Conservation (phyloP, 257 asterid species). For the Fraxinus pennsylvanica region DNA sequence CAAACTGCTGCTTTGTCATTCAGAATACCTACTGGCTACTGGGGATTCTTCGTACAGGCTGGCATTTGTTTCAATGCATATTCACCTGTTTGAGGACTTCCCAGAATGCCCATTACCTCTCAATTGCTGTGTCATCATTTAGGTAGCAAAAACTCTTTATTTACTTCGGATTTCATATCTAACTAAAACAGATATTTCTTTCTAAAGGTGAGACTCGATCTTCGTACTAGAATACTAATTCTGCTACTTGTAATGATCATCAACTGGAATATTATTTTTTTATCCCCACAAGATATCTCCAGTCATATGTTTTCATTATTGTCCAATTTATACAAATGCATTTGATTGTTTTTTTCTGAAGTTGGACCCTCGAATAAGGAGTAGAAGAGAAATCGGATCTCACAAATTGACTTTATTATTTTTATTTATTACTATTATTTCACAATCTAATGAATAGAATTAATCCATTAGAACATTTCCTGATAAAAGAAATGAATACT, state of each 20-base stretch:
- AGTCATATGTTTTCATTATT: neutral
- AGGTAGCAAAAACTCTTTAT: neutral
- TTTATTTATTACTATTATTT: neutral
- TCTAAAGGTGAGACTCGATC: neutral
- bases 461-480: neutral
- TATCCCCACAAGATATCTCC: neutral
- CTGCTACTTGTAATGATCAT: neutral
- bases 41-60: neutral
- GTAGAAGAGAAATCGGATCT: neutral
- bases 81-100: neutral
- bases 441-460: neutral
- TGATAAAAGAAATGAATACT: slow-evolving; percentile 1
- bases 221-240: neutral
- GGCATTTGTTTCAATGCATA: neutral
- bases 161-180: neutral
- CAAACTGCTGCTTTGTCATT: neutral
- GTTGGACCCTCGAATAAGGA: neutral
- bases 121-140: neutral
- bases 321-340: neutral
- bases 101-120: neutral
- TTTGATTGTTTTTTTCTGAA: neutral
- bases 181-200: neutral
- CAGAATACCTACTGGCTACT: neutral
- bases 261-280: neutral
- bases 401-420: neutral